phyloP scores from a whole-genome alignment of 352 stramenopile species.

The Pythium chondricola region DNA sequence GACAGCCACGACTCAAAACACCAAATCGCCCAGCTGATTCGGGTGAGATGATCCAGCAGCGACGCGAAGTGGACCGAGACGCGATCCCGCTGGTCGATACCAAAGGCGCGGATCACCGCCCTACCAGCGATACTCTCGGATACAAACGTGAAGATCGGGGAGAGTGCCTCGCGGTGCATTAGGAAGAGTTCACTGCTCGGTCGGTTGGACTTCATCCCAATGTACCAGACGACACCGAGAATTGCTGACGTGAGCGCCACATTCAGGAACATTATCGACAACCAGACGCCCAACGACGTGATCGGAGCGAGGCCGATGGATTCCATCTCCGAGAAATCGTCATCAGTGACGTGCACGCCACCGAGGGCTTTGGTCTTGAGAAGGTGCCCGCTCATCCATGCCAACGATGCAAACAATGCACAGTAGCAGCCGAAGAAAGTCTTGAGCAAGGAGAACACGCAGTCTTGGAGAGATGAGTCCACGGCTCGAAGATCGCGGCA shows the following conservation, averaged over 20 bases:
- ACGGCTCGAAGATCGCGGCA: constrained; percentile 24
- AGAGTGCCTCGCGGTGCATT: constrained; percentile 24
- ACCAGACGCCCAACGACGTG: constrained; percentile 16
- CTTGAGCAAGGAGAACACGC: constrained; percentile 19
- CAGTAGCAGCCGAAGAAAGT: constrained; percentile 32
- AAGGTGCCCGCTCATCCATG: constrained; percentile 30
- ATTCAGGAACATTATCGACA: constrained; percentile 23
- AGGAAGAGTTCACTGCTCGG: constrained; percentile 28
- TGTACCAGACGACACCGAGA: constrained; percentile 20
- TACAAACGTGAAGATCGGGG: constrained; percentile 24
- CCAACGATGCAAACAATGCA: constrained; percentile 27
- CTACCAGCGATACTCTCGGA: constrained; percentile 18
- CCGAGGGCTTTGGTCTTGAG: constrained; percentile 15
- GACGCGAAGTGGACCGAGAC: constrained; percentile 8
- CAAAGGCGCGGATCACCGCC: constrained; percentile 18
- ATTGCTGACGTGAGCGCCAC: constrained; percentile 18
- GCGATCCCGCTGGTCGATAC: constrained; percentile 11
- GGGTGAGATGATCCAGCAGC: constrained; percentile 12
- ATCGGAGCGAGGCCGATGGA: constrained; percentile 11
- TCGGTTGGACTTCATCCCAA: constrained; percentile 24
- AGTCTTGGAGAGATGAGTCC: constrained; percentile 22
- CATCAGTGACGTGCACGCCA: background rate
- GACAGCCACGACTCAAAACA: constrained; percentile 26
- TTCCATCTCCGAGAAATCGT: constrained; percentile 6
- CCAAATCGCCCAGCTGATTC: constrained; percentile 26